Evolutionary conservation across 495 filamentous ascomycete genomes (phyloP), one percentile per base, ranked within the genome.

Genomic region (Penicillium bialowiezense): DNA sequence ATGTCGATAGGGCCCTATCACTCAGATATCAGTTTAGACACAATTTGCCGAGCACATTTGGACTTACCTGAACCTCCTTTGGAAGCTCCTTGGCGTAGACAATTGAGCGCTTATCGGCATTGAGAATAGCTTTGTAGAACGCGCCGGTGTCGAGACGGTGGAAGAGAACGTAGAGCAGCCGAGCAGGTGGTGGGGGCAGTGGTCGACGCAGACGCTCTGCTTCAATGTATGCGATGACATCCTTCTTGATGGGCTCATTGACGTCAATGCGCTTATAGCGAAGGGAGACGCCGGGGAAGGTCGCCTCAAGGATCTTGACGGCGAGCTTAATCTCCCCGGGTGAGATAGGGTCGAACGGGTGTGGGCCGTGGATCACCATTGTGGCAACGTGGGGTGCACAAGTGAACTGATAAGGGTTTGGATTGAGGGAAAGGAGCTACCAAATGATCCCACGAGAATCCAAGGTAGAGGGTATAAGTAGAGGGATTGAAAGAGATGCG

Each of bases 301-400:
- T 56, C 2, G 61, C 60, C 49, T 68, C 54, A 8, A 73, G 56
- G 38, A 73, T 57, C 50, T 67, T 64, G 19, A 65, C 65, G 23
- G 67, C 68, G 21, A 71, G 55, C 39, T 65, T 59, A 48, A 73
- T 73, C 41, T 73, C 70, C 32, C 55, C 60, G 9, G 70, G 70
- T 4, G 63, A 64, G 51, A 71, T 64, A 33, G 66, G 66, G 53
- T 71, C 70, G 44, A 73, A 71, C n/a, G 70, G 70, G 49, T 73
- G 69, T 29, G 33, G 48, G 29, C 32, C 28, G 50, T 18, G 44
- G 36, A 51, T 51, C 48, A 55, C 55, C 58, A 61, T 61, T 4
- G 18, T 57, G 24, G 41, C 7, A 19, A 7, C 13, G 35, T 37
- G 17, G 23, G 21, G 29, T 37, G 17, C 20, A 8, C 18, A 29